Percentiles rank a stretch among this genome's conserved stretches.
Conservation (phyloP, 2,329 filamentous ascomycete genomes). For the Clarireedia paspali region DNA sequence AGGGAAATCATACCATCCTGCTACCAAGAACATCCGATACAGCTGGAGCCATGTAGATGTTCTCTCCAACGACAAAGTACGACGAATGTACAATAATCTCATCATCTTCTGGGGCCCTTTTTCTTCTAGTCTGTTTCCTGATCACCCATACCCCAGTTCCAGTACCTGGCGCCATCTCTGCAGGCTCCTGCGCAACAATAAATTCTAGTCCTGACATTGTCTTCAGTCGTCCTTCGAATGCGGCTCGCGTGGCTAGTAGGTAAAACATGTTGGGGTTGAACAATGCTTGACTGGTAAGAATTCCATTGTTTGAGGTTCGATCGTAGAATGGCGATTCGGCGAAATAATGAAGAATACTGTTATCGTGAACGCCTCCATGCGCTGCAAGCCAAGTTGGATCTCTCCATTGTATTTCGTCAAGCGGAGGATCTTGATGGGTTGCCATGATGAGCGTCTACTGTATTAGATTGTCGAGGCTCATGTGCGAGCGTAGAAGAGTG, state of each 20-base stretch:
- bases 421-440: conserved; percentile 38
- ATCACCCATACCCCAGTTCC: conserved; percentile 63
- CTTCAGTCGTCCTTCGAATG: conserved; percentile 53
- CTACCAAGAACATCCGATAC: conserved; percentile 52
- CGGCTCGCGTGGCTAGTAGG: conserved; percentile 51
- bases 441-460: no score
- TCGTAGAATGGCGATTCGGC: conserved; percentile 62
- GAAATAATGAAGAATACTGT: conserved; percentile 58
- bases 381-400: conserved; percentile 41
- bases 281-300: conserved; percentile 53
- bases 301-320: conserved; percentile 58
- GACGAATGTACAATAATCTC: conserved; percentile 51
- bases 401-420: conserved; percentile 63
- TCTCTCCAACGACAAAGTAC: conserved; percentile 59
- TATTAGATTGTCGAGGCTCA: no score
- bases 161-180: conserved; percentile 52
- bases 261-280: conserved; percentile 52
- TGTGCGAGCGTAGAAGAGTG: no score
- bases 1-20: conserved; percentile 43
- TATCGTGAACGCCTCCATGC: conserved; percentile 55
- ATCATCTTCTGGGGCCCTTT: conserved; percentile 49
- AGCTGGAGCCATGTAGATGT: conserved; percentile 59
- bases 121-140: conserved; percentile 57
- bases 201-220: conserved; percentile 62
- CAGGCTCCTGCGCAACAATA: conserved; percentile 56